A percentile compares a stretch with the other conserved stretches of the same genome.
phyloP scores from a whole-genome alignment of 2,329 filamentous ascomycete genomes.

The Exutisphaerella laricina region DNA sequence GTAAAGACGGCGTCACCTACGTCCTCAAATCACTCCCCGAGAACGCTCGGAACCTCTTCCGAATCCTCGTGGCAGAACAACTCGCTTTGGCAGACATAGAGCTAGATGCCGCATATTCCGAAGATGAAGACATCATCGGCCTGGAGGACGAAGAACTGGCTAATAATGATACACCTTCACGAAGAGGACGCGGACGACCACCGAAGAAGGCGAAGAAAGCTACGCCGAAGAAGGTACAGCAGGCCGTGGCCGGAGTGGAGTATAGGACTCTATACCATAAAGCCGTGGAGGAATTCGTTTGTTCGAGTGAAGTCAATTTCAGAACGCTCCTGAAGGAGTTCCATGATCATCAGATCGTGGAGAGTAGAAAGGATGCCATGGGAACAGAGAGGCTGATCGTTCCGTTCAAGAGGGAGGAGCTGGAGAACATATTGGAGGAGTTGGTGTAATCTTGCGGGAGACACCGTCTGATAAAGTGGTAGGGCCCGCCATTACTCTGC shows the following conservation, averaged over 20 bases:
- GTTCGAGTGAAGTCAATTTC: constrained; percentile 93
- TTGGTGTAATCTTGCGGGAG: constrained; percentile 41
- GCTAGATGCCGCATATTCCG: constrained; percentile 45
- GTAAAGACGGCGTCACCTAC: constrained; percentile 85
- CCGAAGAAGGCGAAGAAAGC: constrained; percentile 7
- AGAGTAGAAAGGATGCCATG: constrained; percentile 74
- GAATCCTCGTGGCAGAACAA: constrained; percentile 77
- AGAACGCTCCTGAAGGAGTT: constrained; percentile 93
- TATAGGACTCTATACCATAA: constrained; percentile 91
- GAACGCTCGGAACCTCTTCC: constrained; percentile 83
- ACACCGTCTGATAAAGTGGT: too few relatives aligned
- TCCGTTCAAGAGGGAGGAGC: constrained; percentile 79
- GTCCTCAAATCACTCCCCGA: constrained; percentile 86
- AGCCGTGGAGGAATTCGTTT: constrained; percentile 94
- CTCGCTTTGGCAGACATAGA: constrained; percentile 53
- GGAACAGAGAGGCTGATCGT: constrained; percentile 82
- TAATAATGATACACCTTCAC: constrained; percentile 25
- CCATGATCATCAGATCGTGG: constrained; percentile 96
- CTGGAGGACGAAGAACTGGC: constrained; percentile 31
- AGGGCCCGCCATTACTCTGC: too few relatives aligned
- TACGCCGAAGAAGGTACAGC: constrained; percentile 10
- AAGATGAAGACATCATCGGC: constrained; percentile 26
- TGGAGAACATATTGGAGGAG: constrained; percentile 85
- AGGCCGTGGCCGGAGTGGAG: constrained; percentile 58
- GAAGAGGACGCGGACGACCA: constrained; percentile 14